A percentile compares a stretch with the other conserved stretches of the same genome.
Evolutionary conservation across 1,284 basidiomycete species (phyloP).

Genomic region (Cryptococcus sp.): DNA sequence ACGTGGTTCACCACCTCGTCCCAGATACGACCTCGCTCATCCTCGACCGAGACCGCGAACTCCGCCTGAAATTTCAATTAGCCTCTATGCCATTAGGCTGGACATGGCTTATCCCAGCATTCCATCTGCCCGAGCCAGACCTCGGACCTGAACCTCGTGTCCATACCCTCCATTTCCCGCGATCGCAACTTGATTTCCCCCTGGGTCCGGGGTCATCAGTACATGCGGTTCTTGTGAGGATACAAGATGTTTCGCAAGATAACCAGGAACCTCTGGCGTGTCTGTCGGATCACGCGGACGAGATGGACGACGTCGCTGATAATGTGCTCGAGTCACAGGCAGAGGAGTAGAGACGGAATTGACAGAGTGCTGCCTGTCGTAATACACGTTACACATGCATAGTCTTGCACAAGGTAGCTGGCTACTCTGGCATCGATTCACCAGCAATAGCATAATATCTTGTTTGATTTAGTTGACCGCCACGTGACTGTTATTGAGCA

Average conservation of each 20-base stretch:
- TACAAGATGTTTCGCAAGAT: conserved; percentile 30
- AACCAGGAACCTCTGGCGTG: too few species aligned
- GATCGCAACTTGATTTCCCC: conserved; percentile 69
- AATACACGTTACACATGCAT: too few species aligned
- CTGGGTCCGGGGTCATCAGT: conserved; percentile 68
- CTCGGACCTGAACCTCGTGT: conserved; percentile 38
- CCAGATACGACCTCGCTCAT: conserved; percentile 53
- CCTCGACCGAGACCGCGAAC: conserved; percentile 68
- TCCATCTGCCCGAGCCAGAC: conserved; percentile 66
- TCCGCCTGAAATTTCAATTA: conserved; percentile 75
- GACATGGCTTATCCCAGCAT: conserved; percentile 79
- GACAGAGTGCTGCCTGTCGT: too few species aligned
- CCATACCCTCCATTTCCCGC: conserved; percentile 56
- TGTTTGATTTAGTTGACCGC: too few species aligned
- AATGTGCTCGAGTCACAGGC: too few species aligned
- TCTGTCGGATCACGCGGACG: too few species aligned
- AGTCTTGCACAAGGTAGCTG: too few species aligned
- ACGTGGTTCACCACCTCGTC: conserved; percentile 32
- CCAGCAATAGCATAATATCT: too few species aligned
- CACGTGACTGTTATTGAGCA: background rate
- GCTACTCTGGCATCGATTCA: too few species aligned
- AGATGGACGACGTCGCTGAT: too few species aligned
- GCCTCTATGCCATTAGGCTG: conserved; percentile 76
- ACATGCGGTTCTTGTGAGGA: conserved; percentile 58
- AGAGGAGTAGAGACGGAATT: too few species aligned